Evolutionary conservation across 1,139 yeast species (phyloP).

Genomic region (Pichia sp.): DNA sequence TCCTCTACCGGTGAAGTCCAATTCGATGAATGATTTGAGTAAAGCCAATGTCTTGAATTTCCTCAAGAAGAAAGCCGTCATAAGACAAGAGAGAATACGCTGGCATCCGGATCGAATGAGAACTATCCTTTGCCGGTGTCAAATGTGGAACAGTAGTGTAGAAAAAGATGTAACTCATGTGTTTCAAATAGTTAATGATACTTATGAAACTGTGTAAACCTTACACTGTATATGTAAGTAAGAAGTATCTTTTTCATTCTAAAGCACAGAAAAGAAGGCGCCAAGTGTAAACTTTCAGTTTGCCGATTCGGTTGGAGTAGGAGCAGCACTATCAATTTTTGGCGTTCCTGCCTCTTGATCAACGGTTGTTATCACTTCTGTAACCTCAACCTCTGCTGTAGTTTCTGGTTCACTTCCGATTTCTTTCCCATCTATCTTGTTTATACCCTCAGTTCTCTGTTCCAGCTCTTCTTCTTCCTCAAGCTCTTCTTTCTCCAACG

Average conservation of each 20-base stretch:
- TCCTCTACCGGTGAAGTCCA: slow-evolving; percentile 24
- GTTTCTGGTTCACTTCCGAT: slow-evolving; percentile 1
- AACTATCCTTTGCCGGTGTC: slow-evolving; percentile 13
- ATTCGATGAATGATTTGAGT: slow-evolving; percentile 19
- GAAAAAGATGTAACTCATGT: slow-evolving; percentile 31
- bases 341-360: slow-evolving; percentile 15
- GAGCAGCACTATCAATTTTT: slow-evolving; percentile 11
- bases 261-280: too few relatives aligned
- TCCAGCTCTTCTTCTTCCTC: slow-evolving; percentile 20
- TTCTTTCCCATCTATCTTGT: too few relatives aligned
- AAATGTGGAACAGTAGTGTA: slow-evolving; percentile 3
- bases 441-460: slow-evolving; percentile 8
- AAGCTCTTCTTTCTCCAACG: slow-evolving; percentile 36
- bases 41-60: slow-evolving; percentile 26
- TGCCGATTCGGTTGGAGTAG: slow-evolving; percentile 8
- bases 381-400: slow-evolving; percentile 18
- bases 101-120: slow-evolving; percentile 68
- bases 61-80: slow-evolving; percentile 19
- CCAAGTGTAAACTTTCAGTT: neutral
- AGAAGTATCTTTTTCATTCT: too few relatives aligned
- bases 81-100: slow-evolving; percentile 49
- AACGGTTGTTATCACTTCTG: slow-evolving; percentile 7
- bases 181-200: slow-evolving; percentile 38
- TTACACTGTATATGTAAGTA: neutral
- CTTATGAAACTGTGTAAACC: slow-evolving; percentile 31